phyloP scores from a whole-genome alignment of 192 early-diverging fungal genomes.

The Dissophora ornata region DNA sequence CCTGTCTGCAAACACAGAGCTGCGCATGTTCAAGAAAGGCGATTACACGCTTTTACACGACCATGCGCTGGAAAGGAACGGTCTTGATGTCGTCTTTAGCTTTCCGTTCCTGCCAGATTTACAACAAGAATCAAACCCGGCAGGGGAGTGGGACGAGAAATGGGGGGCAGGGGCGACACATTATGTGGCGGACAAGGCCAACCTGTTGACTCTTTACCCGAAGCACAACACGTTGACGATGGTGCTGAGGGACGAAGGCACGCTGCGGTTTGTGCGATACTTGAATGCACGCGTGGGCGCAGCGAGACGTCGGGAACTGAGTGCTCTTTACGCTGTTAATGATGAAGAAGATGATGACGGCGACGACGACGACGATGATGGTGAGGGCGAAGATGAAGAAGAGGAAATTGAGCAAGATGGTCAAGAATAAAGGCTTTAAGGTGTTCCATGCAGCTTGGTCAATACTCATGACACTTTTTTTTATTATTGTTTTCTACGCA shows the following conservation, averaged over 20 bases:
- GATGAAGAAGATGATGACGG: constrained; percentile 50
- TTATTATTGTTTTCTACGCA: not conserved
- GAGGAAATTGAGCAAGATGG: not conserved
- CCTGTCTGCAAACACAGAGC: constrained; percentile 24
- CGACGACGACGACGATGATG: constrained; percentile 26
- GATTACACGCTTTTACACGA: constrained; percentile 74
- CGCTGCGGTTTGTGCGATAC: constrained; percentile 68
- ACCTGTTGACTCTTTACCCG: constrained; percentile 63
- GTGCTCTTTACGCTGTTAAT: constrained; percentile 30
- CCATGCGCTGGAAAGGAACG: constrained; percentile 62
- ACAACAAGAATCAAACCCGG: not conserved
- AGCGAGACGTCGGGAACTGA: constrained; percentile 43
- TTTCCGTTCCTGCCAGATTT: constrained; percentile 20
- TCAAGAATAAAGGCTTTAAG: constrained; percentile 11
- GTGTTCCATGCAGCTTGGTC: too few relatives aligned
- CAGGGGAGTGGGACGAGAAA: constrained; percentile 56
- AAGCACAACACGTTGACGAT: constrained; percentile 65
- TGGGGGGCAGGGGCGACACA: constrained; percentile 68
- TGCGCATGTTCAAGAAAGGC: constrained; percentile 63
- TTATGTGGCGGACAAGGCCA: constrained; percentile 65
- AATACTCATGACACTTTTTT: too few relatives aligned
- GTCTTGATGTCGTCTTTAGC: constrained; percentile 64
- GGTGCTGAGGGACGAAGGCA: constrained; percentile 65
- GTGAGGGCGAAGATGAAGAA: constrained; percentile 10
- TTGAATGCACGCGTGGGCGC: constrained; percentile 58